Evolutionary conservation across 495 filamentous ascomycete species (phyloP), one percentile per base, ranked within the genome.

Genomic region (Podospora sp.): DNA sequence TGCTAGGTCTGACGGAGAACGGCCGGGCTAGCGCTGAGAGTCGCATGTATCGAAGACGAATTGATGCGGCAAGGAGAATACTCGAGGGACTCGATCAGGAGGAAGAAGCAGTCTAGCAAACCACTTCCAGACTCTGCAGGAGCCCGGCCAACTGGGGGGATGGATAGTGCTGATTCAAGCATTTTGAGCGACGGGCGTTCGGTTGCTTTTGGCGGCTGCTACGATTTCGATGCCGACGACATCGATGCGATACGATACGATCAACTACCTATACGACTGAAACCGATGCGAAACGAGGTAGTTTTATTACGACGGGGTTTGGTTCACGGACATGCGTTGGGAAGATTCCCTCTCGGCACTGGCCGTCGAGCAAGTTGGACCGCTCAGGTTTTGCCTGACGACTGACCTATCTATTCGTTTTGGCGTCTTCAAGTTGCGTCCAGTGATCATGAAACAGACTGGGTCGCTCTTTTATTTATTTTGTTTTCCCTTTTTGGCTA

Each of bases 31-130:
- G 82, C 33, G 84, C 87, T 59, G 87, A 90, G 61, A 86, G 84
- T 33, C 79, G 87, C 65, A 77, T 88, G 50, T 87, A 89, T 70
- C 79, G 92, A 62, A 78, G 90, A 67, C 82, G 89, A 69, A 79
- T 97, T 60, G 92, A 96, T 70, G 85, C 86, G 55, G 93, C 92
- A 22, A 82, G 88, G 69, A 80, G 88, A 51, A 84, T 88, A 2
- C 76, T 97, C 51, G 91, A 94, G 69, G 91, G 90, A 16, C 67
- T 79, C 55, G 81, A 83, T 3, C 58, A 26, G 4, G 60, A 35
- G 25, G 59, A 56, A 16, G 61, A 27, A 12, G 46, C 21, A 9
- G 21, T 16, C 21, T 61, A 16, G 20, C 8, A 12, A 55, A 46
- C 40, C 40, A 46, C 29, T 46, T 14, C 40, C 40, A 46, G 40